Base-by-base conservation (phyloP, 306 rosid species). In the Nissolia schottii region DNA sequence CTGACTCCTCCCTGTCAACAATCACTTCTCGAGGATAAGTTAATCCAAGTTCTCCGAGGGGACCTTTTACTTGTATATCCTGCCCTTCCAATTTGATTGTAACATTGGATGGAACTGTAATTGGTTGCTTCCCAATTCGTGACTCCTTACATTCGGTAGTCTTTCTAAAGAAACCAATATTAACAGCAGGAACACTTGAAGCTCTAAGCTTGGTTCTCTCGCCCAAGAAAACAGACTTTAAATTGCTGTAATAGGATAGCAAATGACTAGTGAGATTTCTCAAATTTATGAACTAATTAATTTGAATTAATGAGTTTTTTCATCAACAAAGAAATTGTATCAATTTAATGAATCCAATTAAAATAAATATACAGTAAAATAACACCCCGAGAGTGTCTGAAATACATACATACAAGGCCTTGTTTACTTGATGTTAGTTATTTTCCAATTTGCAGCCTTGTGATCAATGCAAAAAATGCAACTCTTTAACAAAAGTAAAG, bases 61-160 rank as follows among this genome's bases (percentile, higher is more conserved):
- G 99, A 16, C 99, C 97, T 80, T 89, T 95, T 24, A 89, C 97
- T 74, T 78, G 83, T 73, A 95, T 46, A 77, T 67, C 85, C 76
- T 86, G 88, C 46, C 96, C 98, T 79, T 88, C 89, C 85, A 89
- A 81, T 46, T 79, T 77, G 83, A 95, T 65, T 23, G 89, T 81
- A 64, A 95, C 96, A 82, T 79, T 91, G 49, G 85, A 77, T 40
- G 99, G 97, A 79, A 95, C 84, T 54, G 24, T 67, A 71, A 91
- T 61, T 13, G 96, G 96, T 54, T 89, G 99, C 87, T 91, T 95
- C 60, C 99, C 99, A 4, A 89, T 95, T 51, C 97, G 79, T 20
- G 97, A 95, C 70, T 95, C 99, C 92, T 95, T 91, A 60, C 97
- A 89, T 74, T 86, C 88, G 49, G 79, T 81, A 28, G 81, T 72